Evolutionary conservation across 305 asterid species (phyloP).

Genomic region (Coffea humblotiana): DNA sequence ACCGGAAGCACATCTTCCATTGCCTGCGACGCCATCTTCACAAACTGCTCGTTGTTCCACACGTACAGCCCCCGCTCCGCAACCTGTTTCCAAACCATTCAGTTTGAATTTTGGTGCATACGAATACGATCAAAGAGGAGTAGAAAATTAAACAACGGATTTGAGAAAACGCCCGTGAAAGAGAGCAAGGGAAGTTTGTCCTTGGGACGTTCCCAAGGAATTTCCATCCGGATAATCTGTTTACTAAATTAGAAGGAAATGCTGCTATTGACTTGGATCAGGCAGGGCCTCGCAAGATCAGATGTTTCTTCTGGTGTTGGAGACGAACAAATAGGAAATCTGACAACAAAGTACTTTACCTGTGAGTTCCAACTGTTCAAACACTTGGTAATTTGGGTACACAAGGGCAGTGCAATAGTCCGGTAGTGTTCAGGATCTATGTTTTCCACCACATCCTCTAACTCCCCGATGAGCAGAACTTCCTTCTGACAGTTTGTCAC

Average conservation of each 20-base stretch:
- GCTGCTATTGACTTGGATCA: no score
- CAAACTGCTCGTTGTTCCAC: constrained; percentile 81
- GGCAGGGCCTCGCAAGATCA: no score
- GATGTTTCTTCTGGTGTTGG: no score
- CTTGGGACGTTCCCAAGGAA: no score
- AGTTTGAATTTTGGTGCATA: background rate
- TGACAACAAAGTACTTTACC: constrained; percentile 31
- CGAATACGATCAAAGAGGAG: background rate
- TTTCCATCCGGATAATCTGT: no score
- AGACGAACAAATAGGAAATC: no score
- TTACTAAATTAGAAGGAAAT: no score
- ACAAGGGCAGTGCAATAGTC: constrained; percentile 58
- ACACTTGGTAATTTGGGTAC: constrained; percentile 61
- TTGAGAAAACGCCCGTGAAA: no score
- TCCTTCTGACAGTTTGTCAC: constrained; percentile 70
- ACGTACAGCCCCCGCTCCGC: constrained; percentile 83
- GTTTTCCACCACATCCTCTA: constrained; percentile 63
- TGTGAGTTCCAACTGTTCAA: constrained; percentile 72
- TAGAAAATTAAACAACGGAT: no score
- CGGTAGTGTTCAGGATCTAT: constrained; percentile 42
- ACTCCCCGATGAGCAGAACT: constrained; percentile 66
- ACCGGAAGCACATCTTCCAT: constrained; percentile 57
- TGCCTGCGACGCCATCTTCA: constrained; percentile 68
- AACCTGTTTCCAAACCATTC: constrained; percentile 38
- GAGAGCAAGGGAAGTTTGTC: no score